Percentiles rank a stretch among this genome's conserved stretches.
phyloP scores from a whole-genome alignment of 1,284 basidiomycete species.

The Leucoagaricus sp. region DNA sequence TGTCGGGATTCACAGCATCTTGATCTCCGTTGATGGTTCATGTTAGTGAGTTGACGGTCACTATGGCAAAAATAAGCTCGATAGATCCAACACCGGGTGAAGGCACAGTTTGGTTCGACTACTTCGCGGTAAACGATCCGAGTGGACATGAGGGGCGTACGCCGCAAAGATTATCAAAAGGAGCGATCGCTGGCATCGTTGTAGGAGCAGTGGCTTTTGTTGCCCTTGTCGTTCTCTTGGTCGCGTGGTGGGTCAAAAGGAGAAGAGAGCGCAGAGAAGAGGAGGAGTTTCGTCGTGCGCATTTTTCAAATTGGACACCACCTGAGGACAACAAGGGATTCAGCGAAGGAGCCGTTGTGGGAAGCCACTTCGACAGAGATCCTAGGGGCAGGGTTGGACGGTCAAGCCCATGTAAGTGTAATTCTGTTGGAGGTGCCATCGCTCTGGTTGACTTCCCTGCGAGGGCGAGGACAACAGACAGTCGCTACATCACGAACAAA shows the following conservation, averaged over 20 bases:
- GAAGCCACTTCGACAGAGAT: too few species aligned
- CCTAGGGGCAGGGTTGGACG: too few species aligned
- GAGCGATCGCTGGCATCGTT: not conserved
- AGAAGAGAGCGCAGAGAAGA: not conserved
- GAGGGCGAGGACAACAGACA: too few species aligned
- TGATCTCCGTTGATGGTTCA: not conserved
- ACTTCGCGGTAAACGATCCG: constrained; percentile 30
- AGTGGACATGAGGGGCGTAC: constrained; percentile 17
- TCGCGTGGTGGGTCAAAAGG: not conserved
- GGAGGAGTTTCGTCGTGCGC: not conserved
- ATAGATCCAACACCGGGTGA: constrained; percentile 23
- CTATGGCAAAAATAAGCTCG: constrained; percentile 31
- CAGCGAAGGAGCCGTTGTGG: too few species aligned
- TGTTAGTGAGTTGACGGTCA: constrained; percentile 29
- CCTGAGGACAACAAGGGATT: not conserved
- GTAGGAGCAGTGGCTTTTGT: not conserved
- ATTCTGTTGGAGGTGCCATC: too few species aligned
- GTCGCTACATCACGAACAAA: not conserved
- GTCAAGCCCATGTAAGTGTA: too few species aligned
- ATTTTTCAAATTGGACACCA: not conserved
- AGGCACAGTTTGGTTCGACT: constrained; percentile 40
- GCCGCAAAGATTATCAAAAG: not conserved
- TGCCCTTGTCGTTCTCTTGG: not conserved
- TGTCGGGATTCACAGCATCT: not conserved
- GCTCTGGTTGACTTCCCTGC: too few species aligned